Base-by-base conservation (phyloP, 352 stramenopile species). In the Pythium chondricola region DNA sequence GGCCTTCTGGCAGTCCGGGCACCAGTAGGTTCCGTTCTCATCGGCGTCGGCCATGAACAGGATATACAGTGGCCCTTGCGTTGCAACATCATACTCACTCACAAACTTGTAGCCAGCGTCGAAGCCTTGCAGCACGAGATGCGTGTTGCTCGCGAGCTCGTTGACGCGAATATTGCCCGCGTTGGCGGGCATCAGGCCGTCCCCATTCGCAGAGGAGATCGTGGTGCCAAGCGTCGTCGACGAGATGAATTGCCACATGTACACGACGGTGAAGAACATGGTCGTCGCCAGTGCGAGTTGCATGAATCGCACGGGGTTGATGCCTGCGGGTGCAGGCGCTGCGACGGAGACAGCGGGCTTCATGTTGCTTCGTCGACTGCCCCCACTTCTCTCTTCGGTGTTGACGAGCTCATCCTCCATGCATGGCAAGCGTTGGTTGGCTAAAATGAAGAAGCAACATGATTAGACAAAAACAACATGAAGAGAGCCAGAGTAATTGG, bases 11-110 rank as follows among this genome's bases (percentile, higher is more conserved):
- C 77, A 92, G 56, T 85, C 77, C 17, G 55, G 55, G 48, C 80
- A 88, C 80, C 80, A 92, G 61, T 92, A 88, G n/a, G 61, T 75
- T 43, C 77, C 77, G 38, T 80, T 85, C 25, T 48, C 64, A 60
- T 88, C 64, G 8, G 55, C 68, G 61, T 86, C 74, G 51, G 74
- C 85, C 73, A 85, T 78, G 50, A 92, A 86, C 36, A 92, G 50
- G 22, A 92, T 61, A 48, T 83, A 92, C 24, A 92, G 48, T 20
- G 74, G 80, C 0, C 80, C 80, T 43, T 83, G 74, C 13, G 39
- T 59, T 42, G 63, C 52, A 22, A 87, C 72, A 43, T 89, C 53
- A 52, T 89, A 89, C 71, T 84, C 67, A 39, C 71, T 75, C 52
- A 89, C 78, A 27, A 86, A 86, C 56, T 85, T 78, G 65, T 85